A percentile compares a stretch with the other conserved stretches of the same genome.
Conservation (phyloP, 169 alveolate species). For the Plasmodium ovale region DNA sequence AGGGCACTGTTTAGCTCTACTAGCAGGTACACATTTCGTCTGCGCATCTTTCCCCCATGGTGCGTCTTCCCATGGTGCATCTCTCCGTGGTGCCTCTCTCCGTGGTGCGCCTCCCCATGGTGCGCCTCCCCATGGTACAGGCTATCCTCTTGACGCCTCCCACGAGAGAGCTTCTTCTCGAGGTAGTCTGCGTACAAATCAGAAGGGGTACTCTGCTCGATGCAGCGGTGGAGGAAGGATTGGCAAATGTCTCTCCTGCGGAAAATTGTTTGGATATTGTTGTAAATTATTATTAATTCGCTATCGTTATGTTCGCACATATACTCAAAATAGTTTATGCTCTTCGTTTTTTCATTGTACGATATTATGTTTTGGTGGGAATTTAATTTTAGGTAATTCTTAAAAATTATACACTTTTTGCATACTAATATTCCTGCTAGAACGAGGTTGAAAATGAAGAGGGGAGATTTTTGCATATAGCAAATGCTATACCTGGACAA, state of each 20-base stretch:
- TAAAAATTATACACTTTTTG: constrained; percentile 63
- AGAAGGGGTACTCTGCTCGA: neutral
- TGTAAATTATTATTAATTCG: constrained; percentile 46
- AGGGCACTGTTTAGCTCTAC: constrained; percentile 63
- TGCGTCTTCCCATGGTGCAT: neutral
- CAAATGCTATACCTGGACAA: constrained; percentile 54
- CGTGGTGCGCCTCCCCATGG: neutral
- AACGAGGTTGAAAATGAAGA: constrained; percentile 27
- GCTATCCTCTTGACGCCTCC: neutral
- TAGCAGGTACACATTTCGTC: constrained; percentile 30
- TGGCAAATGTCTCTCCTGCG: constrained; percentile 36
- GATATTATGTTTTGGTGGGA: constrained; percentile 64
- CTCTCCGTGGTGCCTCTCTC: neutral
- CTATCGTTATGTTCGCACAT: constrained; percentile 72
- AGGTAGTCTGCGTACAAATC: constrained; percentile 36
- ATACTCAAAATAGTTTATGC: constrained; percentile 57
- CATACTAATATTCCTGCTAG: constrained; percentile 59
- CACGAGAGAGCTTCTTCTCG: constrained; percentile 13
- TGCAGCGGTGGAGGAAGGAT: constrained; percentile 2
- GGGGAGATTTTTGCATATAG: constrained; percentile 73
- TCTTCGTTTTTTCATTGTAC: constrained; percentile 39
- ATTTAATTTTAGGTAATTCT: constrained; percentile 66
- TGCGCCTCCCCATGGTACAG: neutral
- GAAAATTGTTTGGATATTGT: constrained; percentile 68
- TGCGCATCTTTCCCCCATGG: neutral